Evolutionary conservation across 768 basidiomycete genomes (phyloP).

Genomic region (Phaffia tasmanica): DNA sequence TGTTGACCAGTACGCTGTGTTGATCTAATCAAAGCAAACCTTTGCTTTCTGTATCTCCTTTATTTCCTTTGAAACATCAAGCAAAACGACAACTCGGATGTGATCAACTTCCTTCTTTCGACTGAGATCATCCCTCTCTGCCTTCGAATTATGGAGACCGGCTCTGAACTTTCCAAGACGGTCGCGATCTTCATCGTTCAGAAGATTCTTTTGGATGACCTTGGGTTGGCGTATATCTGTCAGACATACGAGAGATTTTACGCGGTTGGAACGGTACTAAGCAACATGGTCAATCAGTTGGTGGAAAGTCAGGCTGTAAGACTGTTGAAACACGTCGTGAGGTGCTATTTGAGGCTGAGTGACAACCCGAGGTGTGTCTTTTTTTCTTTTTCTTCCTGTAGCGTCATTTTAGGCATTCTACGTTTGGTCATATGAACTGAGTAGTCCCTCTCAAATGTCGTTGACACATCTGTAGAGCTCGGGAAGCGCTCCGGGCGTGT

Average conservation of each 20-base stretch:
- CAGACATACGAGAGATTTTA: slow-evolving; percentile 99
- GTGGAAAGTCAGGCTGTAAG: slow-evolving; percentile 96
- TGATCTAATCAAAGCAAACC: not conserved
- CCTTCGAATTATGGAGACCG: slow-evolving; percentile 98
- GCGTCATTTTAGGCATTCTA: not conserved
- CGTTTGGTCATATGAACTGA: not conserved
- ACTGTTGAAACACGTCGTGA: slow-evolving; percentile 91
- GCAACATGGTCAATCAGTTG: slow-evolving; percentile 96
- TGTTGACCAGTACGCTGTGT: not conserved
- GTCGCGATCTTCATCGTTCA: slow-evolving; percentile 99
- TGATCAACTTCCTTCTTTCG: slow-evolving; percentile 96
- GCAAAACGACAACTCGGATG: slow-evolving; percentile 99
- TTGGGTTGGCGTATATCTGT: slow-evolving; percentile 94
- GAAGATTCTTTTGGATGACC: slow-evolving; percentile 87
- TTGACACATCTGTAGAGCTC: slow-evolving; percentile 50
- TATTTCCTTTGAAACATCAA: slow-evolving; percentile 34
- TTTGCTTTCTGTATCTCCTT: too few species aligned
- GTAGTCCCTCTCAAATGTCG: not conserved
- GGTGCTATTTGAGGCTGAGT: slow-evolving; percentile 89
- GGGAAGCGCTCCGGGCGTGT: slow-evolving; percentile 90
- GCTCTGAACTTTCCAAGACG: slow-evolving; percentile 94
- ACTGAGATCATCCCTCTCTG: slow-evolving; percentile 99
- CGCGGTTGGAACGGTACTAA: slow-evolving; percentile 93
- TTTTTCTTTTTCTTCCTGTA: not conserved
- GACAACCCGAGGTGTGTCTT: slow-evolving; percentile 76